Evolutionary conservation across 2,329 filamentous ascomycete species (phyloP).

Genomic region (Domatiomyces catenatus): DNA sequence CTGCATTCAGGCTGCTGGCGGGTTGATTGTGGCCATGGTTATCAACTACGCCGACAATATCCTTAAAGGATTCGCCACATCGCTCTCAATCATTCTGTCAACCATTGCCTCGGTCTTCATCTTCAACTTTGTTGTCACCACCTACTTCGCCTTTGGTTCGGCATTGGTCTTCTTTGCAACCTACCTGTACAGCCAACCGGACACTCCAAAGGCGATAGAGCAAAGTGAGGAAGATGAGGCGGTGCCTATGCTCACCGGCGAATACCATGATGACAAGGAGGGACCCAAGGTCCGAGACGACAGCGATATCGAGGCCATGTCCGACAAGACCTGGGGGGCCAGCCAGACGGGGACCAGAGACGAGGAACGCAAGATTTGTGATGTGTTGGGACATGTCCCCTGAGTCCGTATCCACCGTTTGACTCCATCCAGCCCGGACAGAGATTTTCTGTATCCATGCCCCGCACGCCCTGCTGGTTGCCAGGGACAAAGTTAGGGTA

Average conservation of each 20-base stretch:
- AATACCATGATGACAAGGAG: slow-evolving; percentile 7
- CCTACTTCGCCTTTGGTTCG: slow-evolving; percentile 67
- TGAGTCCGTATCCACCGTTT: too few species aligned
- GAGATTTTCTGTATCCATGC: too few species aligned
- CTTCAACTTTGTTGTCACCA: slow-evolving; percentile 48
- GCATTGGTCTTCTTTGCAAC: slow-evolving; percentile 63
- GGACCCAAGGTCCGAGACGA: slow-evolving; percentile 6
- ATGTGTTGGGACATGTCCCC: background rate
- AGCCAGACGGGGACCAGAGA: too few species aligned
- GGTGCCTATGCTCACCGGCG: slow-evolving; percentile 6
- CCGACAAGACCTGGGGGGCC: slow-evolving; percentile 7
- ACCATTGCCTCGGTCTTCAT: slow-evolving; percentile 72
- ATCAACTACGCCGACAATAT: slow-evolving; percentile 79
- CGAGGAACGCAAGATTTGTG: background rate
- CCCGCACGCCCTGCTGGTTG: too few species aligned
- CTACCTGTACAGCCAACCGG: slow-evolving; percentile 59
- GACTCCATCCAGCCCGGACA: too few species aligned
- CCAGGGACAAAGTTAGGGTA: too few species aligned
- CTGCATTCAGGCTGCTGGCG: slow-evolving; percentile 64
- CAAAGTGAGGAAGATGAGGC: slow-evolving; percentile 4
- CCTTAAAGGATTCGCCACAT: slow-evolving; percentile 83
- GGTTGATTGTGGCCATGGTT: slow-evolving; percentile 66
- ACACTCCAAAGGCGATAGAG: slow-evolving; percentile 3
- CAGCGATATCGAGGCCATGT: slow-evolving; percentile 18
- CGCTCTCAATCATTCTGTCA: slow-evolving; percentile 75